Evolutionary conservation across 257 asterid genomes (phyloP).

Genomic region (Penstemon davidsonii): DNA sequence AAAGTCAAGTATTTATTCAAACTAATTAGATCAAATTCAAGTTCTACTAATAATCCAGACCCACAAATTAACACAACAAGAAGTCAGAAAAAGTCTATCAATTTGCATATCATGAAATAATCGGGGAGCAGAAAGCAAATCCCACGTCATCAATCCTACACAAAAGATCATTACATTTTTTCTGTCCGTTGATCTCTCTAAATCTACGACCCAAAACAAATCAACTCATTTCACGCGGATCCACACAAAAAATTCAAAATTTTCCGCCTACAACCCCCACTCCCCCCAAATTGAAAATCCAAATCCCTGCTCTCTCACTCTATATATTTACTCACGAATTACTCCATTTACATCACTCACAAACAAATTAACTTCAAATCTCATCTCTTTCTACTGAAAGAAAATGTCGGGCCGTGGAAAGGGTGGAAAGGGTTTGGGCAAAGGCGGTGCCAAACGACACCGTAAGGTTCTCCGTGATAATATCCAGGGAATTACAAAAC

Average conservation of each 20-base stretch:
- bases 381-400: not conserved
- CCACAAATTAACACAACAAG: no score
- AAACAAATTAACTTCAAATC: no score
- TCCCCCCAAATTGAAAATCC: not conserved
- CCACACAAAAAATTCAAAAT: slow-evolving; percentile 4
- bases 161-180: not conserved
- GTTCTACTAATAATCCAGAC: no score
- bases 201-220: slow-evolving; percentile 4
- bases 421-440: slow-evolving; percentile 50
- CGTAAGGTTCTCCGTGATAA: slow-evolving; percentile 53
- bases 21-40: no score
- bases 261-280: not conserved
- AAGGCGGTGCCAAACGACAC: slow-evolving; percentile 52
- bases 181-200: slow-evolving; percentile 7
- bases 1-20: no score
- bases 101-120: no score
- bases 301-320: no score
- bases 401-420: slow-evolving; percentile 49
- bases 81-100: no score
- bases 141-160: slow-evolving; percentile 28
- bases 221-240: slow-evolving; percentile 13
- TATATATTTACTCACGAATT: no score
- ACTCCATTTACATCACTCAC: no score
- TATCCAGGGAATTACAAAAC: slow-evolving; percentile 51
- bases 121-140: no score